A percentile compares a stretch with the other conserved stretches of the same genome.
Evolutionary conservation across 176 grass and related monocot species (phyloP).

Genomic region (Thinopyrum elongatum): DNA sequence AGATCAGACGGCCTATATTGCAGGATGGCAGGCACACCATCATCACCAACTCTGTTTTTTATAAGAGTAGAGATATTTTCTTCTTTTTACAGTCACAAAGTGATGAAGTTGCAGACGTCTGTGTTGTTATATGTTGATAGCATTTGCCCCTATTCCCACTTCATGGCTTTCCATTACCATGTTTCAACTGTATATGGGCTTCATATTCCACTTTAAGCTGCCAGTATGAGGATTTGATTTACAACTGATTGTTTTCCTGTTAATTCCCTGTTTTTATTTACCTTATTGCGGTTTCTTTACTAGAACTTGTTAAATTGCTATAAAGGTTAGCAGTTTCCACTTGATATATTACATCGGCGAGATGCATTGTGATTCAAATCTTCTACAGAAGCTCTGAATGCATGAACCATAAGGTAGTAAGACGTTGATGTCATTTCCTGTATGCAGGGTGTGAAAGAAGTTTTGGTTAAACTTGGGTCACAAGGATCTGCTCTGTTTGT

Average conservation of each 20-base stretch:
- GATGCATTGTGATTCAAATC: not conserved
- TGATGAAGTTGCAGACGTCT: not conserved
- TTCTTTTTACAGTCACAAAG: not conserved
- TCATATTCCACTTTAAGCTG: conserved; percentile 17
- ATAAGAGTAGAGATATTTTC: no score
- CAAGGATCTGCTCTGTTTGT: conserved; percentile 92
- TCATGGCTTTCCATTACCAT: not conserved
- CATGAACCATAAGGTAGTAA: not conserved
- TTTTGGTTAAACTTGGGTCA: conserved; percentile 88
- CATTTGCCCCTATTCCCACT: not conserved
- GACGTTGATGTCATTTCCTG: not conserved
- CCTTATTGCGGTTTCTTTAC: not conserved
- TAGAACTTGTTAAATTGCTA: not conserved
- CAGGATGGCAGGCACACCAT: no score
- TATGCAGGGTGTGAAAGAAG: conserved; percentile 70
- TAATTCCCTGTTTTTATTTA: not conserved
- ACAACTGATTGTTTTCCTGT: not conserved
- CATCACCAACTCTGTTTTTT: no score
- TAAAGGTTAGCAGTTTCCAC: not conserved
- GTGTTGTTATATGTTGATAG: not conserved
- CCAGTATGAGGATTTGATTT: not conserved
- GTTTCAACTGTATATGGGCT: not conserved
- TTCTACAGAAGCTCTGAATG: not conserved
- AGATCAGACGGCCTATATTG: no score
- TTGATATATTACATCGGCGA: not conserved